Percentiles rank a stretch among this genome's conserved stretches.
Conservation (phyloP, 805 yeast genomes). For the Candida caryicola region DNA sequence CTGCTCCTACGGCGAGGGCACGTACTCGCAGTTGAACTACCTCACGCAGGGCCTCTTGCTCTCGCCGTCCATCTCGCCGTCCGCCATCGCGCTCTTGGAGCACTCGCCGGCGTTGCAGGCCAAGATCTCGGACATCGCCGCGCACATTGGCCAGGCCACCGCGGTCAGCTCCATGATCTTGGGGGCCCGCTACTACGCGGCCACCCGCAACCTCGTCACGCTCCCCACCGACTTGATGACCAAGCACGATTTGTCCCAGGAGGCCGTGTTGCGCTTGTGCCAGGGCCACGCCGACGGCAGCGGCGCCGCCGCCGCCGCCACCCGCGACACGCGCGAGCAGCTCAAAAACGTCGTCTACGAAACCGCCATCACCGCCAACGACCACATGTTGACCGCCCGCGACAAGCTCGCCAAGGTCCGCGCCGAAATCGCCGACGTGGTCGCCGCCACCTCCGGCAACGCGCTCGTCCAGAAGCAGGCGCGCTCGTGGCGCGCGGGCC, state of each 20-base stretch:
- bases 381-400: slow-evolving; percentile 70
- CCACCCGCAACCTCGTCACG: slow-evolving; percentile 47
- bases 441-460: slow-evolving; percentile 21
- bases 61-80: slow-evolving; percentile 58
- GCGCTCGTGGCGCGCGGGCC: slow-evolving; percentile 40
- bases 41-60: slow-evolving; percentile 56
- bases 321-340: slow-evolving; percentile 26
- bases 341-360: slow-evolving; percentile 63
- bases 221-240: slow-evolving; percentile 65
- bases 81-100: slow-evolving; percentile 48
- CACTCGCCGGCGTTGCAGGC: slow-evolving; percentile 42
- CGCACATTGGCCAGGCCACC: slow-evolving; percentile 82
- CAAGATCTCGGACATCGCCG: slow-evolving; percentile 56
- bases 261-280: slow-evolving; percentile 48
- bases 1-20: slow-evolving; percentile 78
- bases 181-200: slow-evolving; percentile 58
- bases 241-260: slow-evolving; percentile 57
- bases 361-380: slow-evolving; percentile 74
- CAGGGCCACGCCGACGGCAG: slow-evolving; percentile 49
- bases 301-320: slow-evolving; percentile 22
- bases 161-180: slow-evolving; percentile 64
- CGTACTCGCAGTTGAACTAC: slow-evolving; percentile 70
- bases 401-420: slow-evolving; percentile 45
- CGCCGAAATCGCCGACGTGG: slow-evolving; percentile 31
- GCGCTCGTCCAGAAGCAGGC: slow-evolving; percentile 22